Percentiles rank a stretch among this genome's conserved stretches.
phyloP scores from a whole-genome alignment of 176 grass and related monocot species.

The Aegilops speltoides region DNA sequence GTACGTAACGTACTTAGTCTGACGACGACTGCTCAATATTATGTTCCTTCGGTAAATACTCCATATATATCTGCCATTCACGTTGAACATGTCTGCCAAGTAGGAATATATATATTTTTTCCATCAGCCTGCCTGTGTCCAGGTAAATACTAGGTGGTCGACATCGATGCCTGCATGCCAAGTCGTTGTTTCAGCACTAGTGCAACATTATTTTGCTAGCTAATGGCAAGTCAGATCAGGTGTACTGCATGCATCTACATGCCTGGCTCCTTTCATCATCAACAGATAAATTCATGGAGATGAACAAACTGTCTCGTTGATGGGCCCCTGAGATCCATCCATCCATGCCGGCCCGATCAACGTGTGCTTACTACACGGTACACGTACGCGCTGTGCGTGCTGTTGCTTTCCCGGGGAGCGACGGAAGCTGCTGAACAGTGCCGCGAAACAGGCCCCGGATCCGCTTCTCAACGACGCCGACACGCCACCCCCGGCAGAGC shows the following conservation, averaged over 20 bases:
- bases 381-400: background rate
- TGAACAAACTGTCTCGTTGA: background rate
- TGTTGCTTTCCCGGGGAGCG: background rate
- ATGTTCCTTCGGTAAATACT: slow-evolving; percentile 13
- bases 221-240: background rate
- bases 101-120: background rate
- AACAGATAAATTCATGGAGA: background rate
- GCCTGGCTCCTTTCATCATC: background rate
- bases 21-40: background rate
- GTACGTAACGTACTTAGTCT: background rate
- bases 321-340: background rate
- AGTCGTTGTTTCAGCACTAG: background rate
- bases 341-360: background rate
- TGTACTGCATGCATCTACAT: background rate
- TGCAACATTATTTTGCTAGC: background rate
- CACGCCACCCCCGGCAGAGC: background rate
- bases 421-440: slow-evolving; percentile 6
- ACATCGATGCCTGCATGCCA: background rate
- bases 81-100: background rate
- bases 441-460: background rate
- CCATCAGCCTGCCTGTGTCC: background rate
- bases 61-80: background rate
- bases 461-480: background rate
- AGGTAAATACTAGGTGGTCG: background rate
- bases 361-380: background rate